Evolutionary conservation across 1,139 yeast species (phyloP).

Genomic region (Candida sanyaensis): DNA sequence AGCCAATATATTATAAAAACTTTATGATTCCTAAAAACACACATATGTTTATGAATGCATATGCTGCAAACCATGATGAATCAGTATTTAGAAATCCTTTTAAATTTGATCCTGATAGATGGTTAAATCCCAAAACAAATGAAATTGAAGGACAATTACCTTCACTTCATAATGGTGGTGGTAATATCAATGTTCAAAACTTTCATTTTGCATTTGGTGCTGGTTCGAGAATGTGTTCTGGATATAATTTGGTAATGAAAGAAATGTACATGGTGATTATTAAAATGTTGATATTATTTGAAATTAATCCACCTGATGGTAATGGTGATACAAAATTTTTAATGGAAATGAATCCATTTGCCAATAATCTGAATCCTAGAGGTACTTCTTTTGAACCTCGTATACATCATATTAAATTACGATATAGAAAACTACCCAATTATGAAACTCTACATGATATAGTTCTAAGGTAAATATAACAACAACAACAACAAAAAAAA

Average conservation of each 20-base stretch:
- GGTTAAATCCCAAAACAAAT: constrained; percentile 37
- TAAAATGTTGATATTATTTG: constrained; percentile 34
- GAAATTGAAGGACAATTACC: constrained; percentile 17
- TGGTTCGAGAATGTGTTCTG: constrained; percentile 72
- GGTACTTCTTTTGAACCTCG: constrained; percentile 65
- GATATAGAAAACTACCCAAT: constrained; percentile 23
- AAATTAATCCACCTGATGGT: constrained; percentile 43
- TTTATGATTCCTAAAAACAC: constrained; percentile 56
- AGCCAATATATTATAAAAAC: constrained; percentile 39
- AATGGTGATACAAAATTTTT: constrained; percentile 7
- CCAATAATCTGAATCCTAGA: constrained; percentile 47
- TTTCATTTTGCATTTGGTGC: constrained; percentile 63
- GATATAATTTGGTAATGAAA: constrained; percentile 59
- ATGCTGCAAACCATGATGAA: constrained; percentile 69
- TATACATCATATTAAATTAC: constrained; percentile 36
- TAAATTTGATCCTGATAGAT: constrained; percentile 59
- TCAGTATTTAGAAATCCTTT: constrained; percentile 48
- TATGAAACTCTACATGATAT: constrained; percentile 21
- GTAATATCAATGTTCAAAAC: background rate
- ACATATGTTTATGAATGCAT: constrained; percentile 63
- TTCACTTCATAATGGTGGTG: background rate
- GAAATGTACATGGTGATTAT: constrained; percentile 54
- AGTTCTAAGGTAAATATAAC: background rate
- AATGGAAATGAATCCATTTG: constrained; percentile 53
- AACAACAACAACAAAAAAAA: too few relatives aligned